Conservation (phyloP, 2,329 filamentous ascomycete genomes). For the Aureobasidium zeae region DNA sequence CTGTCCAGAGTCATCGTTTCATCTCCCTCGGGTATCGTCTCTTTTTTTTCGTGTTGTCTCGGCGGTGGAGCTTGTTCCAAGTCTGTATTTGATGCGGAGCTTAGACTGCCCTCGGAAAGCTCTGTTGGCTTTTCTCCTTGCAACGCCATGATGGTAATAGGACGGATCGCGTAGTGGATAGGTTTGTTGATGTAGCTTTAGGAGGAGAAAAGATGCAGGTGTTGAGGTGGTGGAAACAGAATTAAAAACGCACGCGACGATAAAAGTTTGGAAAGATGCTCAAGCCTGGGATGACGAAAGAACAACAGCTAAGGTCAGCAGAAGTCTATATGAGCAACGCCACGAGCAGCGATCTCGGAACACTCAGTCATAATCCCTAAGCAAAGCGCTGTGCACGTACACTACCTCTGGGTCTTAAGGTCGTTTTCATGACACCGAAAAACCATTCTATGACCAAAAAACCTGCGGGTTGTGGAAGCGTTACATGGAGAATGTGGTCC, state of each 20-base stretch:
- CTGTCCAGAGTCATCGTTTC: conserved; percentile 8
- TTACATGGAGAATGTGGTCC: conserved; percentile 5
- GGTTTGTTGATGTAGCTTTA: no score
- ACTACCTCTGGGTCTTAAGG: conserved; percentile 9
- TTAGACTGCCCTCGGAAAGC: conserved; percentile 5
- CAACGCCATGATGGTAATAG: conserved; percentile 2
- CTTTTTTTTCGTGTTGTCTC: neutral
- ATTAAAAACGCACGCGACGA: neutral
- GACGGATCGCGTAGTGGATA: neutral
- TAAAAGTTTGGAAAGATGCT: conserved; percentile 5
- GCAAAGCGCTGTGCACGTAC: conserved; percentile 8
- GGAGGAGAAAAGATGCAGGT: no score
- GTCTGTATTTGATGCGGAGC: conserved; percentile 9
- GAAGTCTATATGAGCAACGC: conserved; percentile 9
- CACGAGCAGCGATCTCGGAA: conserved; percentile 12
- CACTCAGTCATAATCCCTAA: neutral
- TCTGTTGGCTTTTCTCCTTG: conserved; percentile 6
- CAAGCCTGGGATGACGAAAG: conserved; percentile 9
- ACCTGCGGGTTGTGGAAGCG: conserved; percentile 6
- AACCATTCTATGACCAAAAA: conserved; percentile 8
- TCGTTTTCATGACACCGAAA: no score
- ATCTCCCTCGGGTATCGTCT: conserved; percentile 6
- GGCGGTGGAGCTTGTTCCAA: conserved; percentile 6
- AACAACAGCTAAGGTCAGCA: conserved; percentile 14
- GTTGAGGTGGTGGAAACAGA: neutral